A percentile compares a stretch with the other conserved stretches of the same genome.
Evolutionary conservation across 495 filamentous ascomycete species (phyloP).

Genomic region (Endocarpon pusillum): DNA sequence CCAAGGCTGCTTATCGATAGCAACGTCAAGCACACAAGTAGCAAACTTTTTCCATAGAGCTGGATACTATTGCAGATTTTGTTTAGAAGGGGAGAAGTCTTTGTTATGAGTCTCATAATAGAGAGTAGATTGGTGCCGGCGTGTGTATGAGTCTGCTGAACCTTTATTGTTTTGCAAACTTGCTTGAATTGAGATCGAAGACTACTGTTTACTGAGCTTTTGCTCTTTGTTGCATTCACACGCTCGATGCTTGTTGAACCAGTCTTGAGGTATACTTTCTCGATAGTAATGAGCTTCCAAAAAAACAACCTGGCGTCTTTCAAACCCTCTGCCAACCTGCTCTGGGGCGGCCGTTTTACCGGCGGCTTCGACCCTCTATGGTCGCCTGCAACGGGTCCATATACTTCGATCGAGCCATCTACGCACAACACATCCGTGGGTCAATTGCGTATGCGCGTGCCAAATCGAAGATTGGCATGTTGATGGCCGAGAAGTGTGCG

Average conservation of each 20-base stretch:
- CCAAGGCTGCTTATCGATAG: neutral
- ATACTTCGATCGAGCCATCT: conserved; percentile 67
- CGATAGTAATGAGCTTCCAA: neutral
- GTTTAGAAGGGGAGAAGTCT: too few relatives aligned
- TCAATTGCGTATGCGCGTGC: conserved; percentile 78
- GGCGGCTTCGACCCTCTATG: conserved; percentile 72
- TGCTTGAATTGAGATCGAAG: neutral
- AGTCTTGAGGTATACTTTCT: neutral
- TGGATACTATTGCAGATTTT: too few relatives aligned
- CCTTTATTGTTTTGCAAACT: neutral
- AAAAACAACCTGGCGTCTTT: neutral
- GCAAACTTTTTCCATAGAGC: too few relatives aligned
- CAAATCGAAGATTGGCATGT: conserved; percentile 57
- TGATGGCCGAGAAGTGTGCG: conserved; percentile 56
- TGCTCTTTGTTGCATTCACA: neutral
- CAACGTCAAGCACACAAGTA: too few relatives aligned
- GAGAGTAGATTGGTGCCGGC: too few relatives aligned
- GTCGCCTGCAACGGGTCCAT: conserved; percentile 77
- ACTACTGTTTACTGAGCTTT: neutral
- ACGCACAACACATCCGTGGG: conserved; percentile 63
- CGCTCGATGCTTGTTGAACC: neutral
- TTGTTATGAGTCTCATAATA: too few relatives aligned
- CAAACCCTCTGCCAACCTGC: conserved; percentile 38
- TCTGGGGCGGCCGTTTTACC: conserved; percentile 75
- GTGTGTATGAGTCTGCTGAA: too few relatives aligned